Base-by-base conservation (phyloP, 352 stramenopile species). In the Globisporangium paddicum region DNA sequence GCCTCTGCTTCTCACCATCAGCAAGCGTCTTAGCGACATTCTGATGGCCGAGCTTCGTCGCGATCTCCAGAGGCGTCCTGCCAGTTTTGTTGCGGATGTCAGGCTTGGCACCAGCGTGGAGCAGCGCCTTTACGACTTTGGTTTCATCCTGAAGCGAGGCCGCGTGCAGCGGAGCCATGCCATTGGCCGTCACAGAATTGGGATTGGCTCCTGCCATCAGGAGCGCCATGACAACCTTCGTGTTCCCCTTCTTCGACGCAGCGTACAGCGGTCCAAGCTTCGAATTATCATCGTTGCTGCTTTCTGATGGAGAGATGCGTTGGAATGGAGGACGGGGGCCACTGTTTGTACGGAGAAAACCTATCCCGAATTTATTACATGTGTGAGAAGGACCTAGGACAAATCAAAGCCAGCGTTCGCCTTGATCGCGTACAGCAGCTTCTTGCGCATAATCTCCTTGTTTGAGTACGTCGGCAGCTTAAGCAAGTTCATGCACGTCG, bases 401-500 rank as follows among this genome's bases (percentile, higher is more conserved):
- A 99, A 71, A 69, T 99, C 96, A 83, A 99, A 99, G 47, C 97
- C 97, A 13, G 96, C 88, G 55, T 96, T 97, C 7, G 93, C 82
- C 66, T 90, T 86, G 64, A 99, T 98, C 14, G 97, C 89, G 67
- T 98, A 97, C 11, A 98, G 53, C 9, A 99, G 76, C 69, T 99
- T 99, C 47, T 90, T 73, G 50, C 81, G 81, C 73, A 99, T 86
- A 44, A 97, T 83, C 34, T 95, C 92, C 61, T 98, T 93, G 66
- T 75, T 97, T 30, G 90, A 98, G 69, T 99, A 99, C 19, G 93
- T 97, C 23, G 96, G 97, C 28, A 99, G 81, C 73, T 99, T 99
- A 28, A 99, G 77, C 32, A 95, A 79, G 69, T 99, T 99, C 82
- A 99, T 99, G 77, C 97, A 99, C 50, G 97, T 99, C 10, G 87